Percentiles rank a stretch among this genome's conserved stretches.
These are phyloP conservation scores for Santalum album DNA, from an alignment of 164 flowering plant genomes.

Conservation along the genomic window DNA sequence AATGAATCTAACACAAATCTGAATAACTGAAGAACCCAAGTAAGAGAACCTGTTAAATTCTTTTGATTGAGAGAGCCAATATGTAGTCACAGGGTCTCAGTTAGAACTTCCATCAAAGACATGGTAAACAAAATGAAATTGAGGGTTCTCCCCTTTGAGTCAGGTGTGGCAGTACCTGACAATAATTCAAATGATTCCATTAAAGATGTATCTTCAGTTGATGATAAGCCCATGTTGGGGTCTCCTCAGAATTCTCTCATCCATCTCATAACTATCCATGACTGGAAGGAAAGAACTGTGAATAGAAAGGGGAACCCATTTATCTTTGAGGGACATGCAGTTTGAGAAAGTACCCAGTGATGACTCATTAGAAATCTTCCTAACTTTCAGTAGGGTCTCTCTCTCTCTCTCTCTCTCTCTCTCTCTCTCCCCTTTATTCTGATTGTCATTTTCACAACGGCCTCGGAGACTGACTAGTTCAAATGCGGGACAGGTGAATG, in stretches of 20 bases:
- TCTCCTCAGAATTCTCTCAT: not conserved
- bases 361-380: conserved; percentile 12
- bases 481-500: not conserved
- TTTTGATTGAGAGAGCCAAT: no score
- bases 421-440: conserved; percentile 1
- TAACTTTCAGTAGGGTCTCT: conserved; percentile 9
- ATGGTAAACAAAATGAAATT: no score
- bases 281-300: conserved; percentile 11
- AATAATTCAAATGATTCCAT: conserved; percentile 10
- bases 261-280: no score
- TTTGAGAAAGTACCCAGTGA: conserved; percentile 3
- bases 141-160: no score
- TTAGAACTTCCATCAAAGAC: no score
- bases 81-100: no score
- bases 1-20: no score
- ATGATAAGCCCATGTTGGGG: conserved; percentile 3
- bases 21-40: no score
- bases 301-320: conserved; percentile 14
- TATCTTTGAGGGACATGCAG: conserved; percentile 2
- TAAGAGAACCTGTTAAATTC: no score
- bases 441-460: conserved; percentile 21
- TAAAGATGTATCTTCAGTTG: conserved; percentile 10
- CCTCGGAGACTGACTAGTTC: conserved; percentile 15
- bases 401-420: conserved; percentile 11
- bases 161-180: not conserved